Evolutionary conservation across 805 yeast genomes (phyloP).

Genomic region (Metschnikowia bowlesiae): DNA sequence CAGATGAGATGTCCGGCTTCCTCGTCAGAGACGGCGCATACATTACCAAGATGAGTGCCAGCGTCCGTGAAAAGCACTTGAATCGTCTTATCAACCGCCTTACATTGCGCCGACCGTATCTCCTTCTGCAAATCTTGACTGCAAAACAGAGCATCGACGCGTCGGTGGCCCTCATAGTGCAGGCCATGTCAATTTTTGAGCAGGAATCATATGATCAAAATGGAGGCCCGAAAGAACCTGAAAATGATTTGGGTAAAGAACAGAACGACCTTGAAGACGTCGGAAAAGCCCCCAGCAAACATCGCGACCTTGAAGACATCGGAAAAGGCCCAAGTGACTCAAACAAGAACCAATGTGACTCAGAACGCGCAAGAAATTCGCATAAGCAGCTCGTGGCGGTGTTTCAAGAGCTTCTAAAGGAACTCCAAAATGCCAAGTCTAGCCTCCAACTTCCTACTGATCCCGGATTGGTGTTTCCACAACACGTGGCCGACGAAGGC

Average conservation of each 20-base stretch:
- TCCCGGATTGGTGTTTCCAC: slow-evolving; percentile 55
- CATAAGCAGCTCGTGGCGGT: slow-evolving; percentile 20
- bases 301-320: too few relatives aligned
- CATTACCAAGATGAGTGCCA: slow-evolving; percentile 45
- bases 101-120: slow-evolving; percentile 27
- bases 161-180: slow-evolving; percentile 24
- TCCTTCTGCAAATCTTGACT: slow-evolving; percentile 43
- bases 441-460: slow-evolving; percentile 47
- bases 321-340: background rate
- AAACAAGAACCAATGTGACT: background rate
- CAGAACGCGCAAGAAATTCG: background rate
- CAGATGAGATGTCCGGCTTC: slow-evolving; percentile 57
- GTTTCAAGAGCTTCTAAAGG: slow-evolving; percentile 24
- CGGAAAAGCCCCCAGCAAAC: too few relatives aligned
- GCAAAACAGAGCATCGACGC: slow-evolving; percentile 41
- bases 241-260: slow-evolving; percentile 2
- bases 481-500: slow-evolving; percentile 36
- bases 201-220: background rate
- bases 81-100: slow-evolving; percentile 29
- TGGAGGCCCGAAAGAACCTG: slow-evolving; percentile 2
- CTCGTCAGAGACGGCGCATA: slow-evolving; percentile 52
- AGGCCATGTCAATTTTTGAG: slow-evolving; percentile 19
- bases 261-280: too few relatives aligned
- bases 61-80: slow-evolving; percentile 39
- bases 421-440: slow-evolving; percentile 22